phyloP scores from a whole-genome alignment of 208 protist genomes.

The Giardia muris region DNA sequence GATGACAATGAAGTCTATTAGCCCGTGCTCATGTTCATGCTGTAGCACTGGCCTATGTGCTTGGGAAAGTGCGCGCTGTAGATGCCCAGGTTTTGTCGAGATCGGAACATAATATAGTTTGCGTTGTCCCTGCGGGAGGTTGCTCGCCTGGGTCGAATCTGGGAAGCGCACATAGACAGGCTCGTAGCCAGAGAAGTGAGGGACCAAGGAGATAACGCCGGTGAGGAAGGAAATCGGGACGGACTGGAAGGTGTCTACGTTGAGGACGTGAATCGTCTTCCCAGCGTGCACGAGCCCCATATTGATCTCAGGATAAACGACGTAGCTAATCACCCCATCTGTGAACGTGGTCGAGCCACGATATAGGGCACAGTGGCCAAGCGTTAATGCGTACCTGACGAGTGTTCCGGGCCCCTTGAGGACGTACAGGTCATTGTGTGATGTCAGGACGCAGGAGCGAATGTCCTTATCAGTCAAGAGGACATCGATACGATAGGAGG shows the following conservation, averaged over 20 bases:
- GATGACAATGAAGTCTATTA: neutral
- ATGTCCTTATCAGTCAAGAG: too few relatives aligned
- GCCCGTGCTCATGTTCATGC: neutral
- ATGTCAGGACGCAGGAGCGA: too few relatives aligned
- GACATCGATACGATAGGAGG: too few relatives aligned
- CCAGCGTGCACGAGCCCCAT: neutral
- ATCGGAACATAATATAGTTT: neutral
- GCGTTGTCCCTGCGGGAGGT: neutral
- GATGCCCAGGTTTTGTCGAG: neutral
- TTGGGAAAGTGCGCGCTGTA: neutral
- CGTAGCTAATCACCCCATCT: neutral
- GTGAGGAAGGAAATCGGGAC: neutral
- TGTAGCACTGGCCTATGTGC: neutral
- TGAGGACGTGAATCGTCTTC: neutral
- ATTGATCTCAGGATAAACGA: slow-evolving; percentile 2
- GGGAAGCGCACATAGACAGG: neutral
- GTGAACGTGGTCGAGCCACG: neutral
- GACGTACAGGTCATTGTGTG: too few relatives aligned
- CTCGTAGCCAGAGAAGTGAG: neutral
- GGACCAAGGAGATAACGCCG: neutral
- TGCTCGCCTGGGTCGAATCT: neutral
- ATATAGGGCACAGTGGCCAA: too few relatives aligned
- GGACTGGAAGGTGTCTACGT: neutral
- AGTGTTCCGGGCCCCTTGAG: too few relatives aligned
- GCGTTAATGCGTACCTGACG: too few relatives aligned